A percentile compares a stretch with the other conserved stretches of the same genome.
Evolutionary conservation across 176 grass and related monocot genomes (phyloP).

Genomic region (Lolium perenne): DNA sequence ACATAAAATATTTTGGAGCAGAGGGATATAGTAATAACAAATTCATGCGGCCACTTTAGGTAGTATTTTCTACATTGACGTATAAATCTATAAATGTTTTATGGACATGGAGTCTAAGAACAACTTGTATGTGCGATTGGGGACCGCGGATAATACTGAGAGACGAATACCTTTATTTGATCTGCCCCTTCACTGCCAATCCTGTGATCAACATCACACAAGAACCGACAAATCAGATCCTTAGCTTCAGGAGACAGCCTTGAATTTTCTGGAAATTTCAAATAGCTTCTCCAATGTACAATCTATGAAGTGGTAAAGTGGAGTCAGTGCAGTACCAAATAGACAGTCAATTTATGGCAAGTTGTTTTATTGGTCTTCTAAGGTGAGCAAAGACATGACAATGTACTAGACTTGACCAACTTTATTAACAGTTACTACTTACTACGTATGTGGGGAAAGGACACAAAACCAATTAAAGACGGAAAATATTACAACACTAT

Average conservation of each 20-base stretch:
- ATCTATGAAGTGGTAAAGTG: slow-evolving; percentile 60
- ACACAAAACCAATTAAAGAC: background rate
- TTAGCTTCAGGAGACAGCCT: slow-evolving; percentile 84
- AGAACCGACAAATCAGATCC: slow-evolving; percentile 89
- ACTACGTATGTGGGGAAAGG: background rate
- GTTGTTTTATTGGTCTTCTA: background rate
- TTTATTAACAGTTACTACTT: background rate
- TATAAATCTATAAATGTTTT: background rate
- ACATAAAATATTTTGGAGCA: too few species aligned
- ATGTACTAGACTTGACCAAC: background rate
- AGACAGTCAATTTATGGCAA: background rate
- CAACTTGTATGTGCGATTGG: background rate
- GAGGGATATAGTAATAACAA: background rate
- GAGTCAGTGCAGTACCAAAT: slow-evolving; percentile 10
- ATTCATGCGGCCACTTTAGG: background rate
- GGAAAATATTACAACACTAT: background rate
- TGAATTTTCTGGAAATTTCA: slow-evolving; percentile 96
- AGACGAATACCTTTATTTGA: slow-evolving; percentile 88
- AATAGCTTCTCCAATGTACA: slow-evolving; percentile 97
- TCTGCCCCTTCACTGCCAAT: slow-evolving; percentile 80
- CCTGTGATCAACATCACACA: slow-evolving; percentile 97
- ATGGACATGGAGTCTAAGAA: background rate
- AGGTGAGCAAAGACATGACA: background rate
- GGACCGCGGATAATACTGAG: slow-evolving; percentile 26
- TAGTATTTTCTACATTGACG: background rate